These are phyloP conservation scores for Schizonepeta tenuifolia DNA, from an alignment of 257 asterid genomes.

Conservation along the genomic window DNA sequence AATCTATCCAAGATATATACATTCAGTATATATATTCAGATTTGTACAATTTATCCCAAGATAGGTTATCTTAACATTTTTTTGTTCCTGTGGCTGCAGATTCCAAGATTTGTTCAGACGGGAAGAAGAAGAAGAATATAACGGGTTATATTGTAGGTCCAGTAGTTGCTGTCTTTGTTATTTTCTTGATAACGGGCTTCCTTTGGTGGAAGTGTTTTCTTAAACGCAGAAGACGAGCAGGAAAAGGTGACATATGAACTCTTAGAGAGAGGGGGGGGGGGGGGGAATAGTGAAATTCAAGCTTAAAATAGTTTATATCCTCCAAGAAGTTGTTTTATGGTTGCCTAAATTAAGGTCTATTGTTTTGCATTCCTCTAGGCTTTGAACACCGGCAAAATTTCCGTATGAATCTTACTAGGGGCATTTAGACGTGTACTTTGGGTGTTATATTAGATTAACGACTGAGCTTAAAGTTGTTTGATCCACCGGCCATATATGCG, in stretches of 20 bases:
- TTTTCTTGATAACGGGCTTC: slow-evolving; percentile 41
- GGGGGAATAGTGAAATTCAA: neutral
- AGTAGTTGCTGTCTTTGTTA: slow-evolving; percentile 39
- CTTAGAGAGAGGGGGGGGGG: too few species aligned
- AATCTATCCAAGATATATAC: too few species aligned
- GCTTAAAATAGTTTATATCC: neutral
- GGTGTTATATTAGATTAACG: neutral
- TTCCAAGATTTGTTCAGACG: slow-evolving; percentile 60
- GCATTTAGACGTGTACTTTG: too few species aligned
- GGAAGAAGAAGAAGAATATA: slow-evolving; percentile 51
- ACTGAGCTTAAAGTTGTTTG: neutral
- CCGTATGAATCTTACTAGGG: neutral
- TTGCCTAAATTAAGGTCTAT: neutral
- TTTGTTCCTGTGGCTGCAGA: slow-evolving; percentile 44
- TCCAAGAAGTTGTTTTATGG: too few species aligned
- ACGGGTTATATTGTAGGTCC: slow-evolving; percentile 47
- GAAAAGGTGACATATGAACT: slow-evolving; percentile 44
- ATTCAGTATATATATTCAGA: too few species aligned
- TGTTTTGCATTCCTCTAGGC: neutral
- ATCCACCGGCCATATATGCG: neutral
- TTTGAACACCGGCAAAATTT: too few species aligned
- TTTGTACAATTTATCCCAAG: too few species aligned
- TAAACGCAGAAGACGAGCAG: slow-evolving; percentile 39
- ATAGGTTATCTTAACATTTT: neutral
- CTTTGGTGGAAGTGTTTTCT: slow-evolving; percentile 64